phyloP scores from a whole-genome alignment of 805 yeast species.

The Schizosaccharomyces cryophilus region DNA sequence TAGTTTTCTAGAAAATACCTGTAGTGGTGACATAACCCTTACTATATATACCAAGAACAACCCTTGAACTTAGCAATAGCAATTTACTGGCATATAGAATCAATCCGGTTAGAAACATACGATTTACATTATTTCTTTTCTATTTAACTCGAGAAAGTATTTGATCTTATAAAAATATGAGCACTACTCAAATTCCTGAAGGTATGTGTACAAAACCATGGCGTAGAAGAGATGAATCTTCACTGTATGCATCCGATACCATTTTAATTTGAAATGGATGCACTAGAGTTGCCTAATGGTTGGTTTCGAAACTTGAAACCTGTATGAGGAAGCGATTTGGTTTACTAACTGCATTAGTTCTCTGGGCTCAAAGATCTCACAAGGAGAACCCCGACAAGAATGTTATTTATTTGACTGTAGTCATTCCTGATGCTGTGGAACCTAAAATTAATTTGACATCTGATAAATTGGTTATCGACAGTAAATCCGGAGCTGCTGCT shows the following conservation, averaged over 20 bases:
- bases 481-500: constrained; percentile 21
- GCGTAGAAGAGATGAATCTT: neutral
- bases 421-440: constrained; percentile 41
- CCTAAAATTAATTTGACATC: constrained; percentile 38
- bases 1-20: neutral
- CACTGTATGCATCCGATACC: too few relatives aligned
- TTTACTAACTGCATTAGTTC: constrained; percentile 19
- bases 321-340: too few relatives aligned
- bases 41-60: neutral
- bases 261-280: too few relatives aligned
- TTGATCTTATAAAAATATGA: neutral
- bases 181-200: neutral
- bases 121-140: neutral
- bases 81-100: neutral
- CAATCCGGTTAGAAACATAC: neutral
- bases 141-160: neutral
- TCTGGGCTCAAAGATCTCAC: constrained; percentile 93
- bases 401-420: constrained; percentile 46
- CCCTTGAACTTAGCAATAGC: neutral
- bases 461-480: constrained; percentile 28
- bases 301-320: too few relatives aligned
- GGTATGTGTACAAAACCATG: neutral
- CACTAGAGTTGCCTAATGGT: too few relatives aligned
- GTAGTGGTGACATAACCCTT: neutral
- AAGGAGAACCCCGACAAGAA: constrained; percentile 51